A percentile compares a stretch with the other conserved stretches of the same genome.
Conservation (phyloP, 129 eudicot species). For the Ambrosia trifida region DNA sequence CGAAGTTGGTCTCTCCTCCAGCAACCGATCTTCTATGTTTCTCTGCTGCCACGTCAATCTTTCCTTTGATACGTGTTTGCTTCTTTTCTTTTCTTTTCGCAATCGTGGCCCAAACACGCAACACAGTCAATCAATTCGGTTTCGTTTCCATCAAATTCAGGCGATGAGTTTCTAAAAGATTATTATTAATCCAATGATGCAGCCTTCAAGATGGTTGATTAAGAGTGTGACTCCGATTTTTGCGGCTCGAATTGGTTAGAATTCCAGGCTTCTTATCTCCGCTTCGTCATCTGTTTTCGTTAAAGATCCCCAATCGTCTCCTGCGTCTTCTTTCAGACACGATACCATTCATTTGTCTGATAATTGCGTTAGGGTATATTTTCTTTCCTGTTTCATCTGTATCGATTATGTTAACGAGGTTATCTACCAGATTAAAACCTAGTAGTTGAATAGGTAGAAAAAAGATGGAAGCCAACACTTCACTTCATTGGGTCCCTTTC, state of each 20-base stretch:
- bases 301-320: conserved; percentile 40
- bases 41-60: no score
- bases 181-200: conserved; percentile 20
- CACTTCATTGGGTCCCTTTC: no score
- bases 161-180: background rate
- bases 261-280: conserved; percentile 50
- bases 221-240: conserved; percentile 55
- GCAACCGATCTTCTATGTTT: no score
- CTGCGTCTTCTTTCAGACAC: conserved; percentile 12
- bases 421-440: no score
- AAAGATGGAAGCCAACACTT: no score
- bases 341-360: conserved; percentile 67
- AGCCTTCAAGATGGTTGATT: conserved; percentile 53
- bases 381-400: background rate
- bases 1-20: no score
- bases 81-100: no score
- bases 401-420: no score
- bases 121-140: no score
- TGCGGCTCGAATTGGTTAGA: conserved; percentile 57
- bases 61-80: no score
- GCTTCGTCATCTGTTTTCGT: conserved; percentile 54
- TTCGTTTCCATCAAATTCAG: conserved; percentile 10
- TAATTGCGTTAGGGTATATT: conserved; percentile 66
- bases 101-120: no score
- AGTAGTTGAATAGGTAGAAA: no score